Base-by-base conservation (phyloP, 176 grass and related monocot genomes). In the Olyra latifolia region DNA sequence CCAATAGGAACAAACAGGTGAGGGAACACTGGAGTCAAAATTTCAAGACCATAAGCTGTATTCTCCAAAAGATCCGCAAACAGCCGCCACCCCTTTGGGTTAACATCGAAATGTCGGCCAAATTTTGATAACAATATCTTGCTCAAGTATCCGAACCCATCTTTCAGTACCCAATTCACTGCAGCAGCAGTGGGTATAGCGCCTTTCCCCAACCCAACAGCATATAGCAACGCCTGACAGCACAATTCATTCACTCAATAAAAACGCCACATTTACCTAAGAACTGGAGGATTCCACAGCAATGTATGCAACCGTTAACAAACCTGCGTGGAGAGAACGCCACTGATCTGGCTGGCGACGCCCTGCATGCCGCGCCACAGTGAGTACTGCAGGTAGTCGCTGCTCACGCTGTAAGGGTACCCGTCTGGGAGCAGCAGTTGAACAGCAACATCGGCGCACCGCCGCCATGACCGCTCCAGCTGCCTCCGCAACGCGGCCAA, bases 121-220 rank as follows among this genome's bases (percentile, higher is more conserved):
- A 98, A 93, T 81, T 94, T 94, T 0, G 95, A 98, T 7, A 98
- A 29, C 5, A 93, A 71, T 84, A 98, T 98, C 85, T 98, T 98
- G 90, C 92, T 95, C 15, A 98, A 69, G 86, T 95, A 98, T 20
- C 92, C 92, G 0, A 98, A 85, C 24, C 95, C 95, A 69, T 98
- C 92, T 61, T 98, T 98, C 25, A 98, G 86, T 8, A 98, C 92
- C 92, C 92, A 98, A 81, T 95, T 98, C 66, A 98, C 84, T 0
- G 92, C 92, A 2, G 95, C 95, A 13, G 95, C 92, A 19, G 88
- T 93, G 1, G 92, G 92, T 64, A 98, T 98, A 2, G 90, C 88
- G 16, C 95, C 95, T 89, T 93, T 94, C 32, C 95, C 95, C 60
- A 98, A 74, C 53, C 95, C 95, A 80, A 98, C 83, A 1, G 95